These are phyloP conservation scores for Sphaerulina populicola DNA, from an alignment of 2,329 filamentous ascomycete species.

Conservation along the genomic window DNA sequence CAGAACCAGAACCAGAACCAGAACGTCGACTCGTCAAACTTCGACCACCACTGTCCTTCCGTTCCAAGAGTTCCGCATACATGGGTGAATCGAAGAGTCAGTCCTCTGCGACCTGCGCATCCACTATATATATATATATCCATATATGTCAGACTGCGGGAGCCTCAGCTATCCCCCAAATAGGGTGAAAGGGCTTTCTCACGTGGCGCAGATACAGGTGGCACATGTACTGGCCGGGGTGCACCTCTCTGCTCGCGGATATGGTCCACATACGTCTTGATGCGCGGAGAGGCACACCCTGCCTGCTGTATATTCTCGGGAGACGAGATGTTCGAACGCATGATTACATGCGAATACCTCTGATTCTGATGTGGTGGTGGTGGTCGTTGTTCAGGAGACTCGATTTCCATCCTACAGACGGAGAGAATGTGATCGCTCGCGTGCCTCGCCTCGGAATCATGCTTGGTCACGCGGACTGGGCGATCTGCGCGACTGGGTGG, in stretches of 20 bases:
- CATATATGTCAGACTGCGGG: too few species aligned
- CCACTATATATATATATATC: too few species aligned
- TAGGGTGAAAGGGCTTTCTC: background rate
- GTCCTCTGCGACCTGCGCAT: too few species aligned
- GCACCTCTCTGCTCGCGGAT: slow-evolving; percentile 10
- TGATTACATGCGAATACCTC: background rate
- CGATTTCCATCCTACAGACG: background rate
- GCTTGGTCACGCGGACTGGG: background rate
- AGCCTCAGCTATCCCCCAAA: too few species aligned
- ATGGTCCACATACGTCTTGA: slow-evolving; percentile 14
- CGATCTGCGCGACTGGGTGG: background rate
- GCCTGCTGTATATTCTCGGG: background rate
- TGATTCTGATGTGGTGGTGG: background rate
- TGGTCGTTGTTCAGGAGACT: background rate
- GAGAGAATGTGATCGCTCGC: background rate
- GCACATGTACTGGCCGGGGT: background rate
- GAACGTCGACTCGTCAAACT: too few species aligned
- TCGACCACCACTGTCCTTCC: background rate
- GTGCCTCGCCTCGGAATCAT: background rate
- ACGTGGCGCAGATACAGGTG: background rate
- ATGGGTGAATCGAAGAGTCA: slow-evolving; percentile 15
- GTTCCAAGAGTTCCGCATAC: slow-evolving; percentile 15
- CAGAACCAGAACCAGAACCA: too few species aligned
- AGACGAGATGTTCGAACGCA: background rate
- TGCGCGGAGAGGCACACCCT: background rate